Evolutionary conservation across 352 stramenopile genomes (phyloP).

Genomic region (Phytophthora vignae): DNA sequence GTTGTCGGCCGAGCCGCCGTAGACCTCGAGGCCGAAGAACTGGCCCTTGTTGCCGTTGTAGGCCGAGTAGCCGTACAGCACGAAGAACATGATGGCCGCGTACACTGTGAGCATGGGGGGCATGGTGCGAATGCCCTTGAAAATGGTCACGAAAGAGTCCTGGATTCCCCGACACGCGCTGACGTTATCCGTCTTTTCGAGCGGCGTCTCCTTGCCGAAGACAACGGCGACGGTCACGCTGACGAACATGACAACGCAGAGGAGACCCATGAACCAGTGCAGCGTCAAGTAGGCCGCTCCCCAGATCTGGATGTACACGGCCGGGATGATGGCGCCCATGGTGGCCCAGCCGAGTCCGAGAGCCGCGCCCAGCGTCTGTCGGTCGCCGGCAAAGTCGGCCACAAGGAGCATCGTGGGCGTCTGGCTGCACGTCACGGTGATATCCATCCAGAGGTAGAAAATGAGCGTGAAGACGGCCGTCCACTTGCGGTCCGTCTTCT

Average conservation of each 20-base stretch:
- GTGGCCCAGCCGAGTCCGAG: slow-evolving; percentile 40
- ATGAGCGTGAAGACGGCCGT: slow-evolving; percentile 43
- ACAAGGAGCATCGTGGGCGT: slow-evolving; percentile 44
- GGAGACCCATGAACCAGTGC: slow-evolving; percentile 47
- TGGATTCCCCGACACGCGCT: slow-evolving; percentile 25
- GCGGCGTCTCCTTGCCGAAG: slow-evolving; percentile 47
- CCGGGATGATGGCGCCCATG: slow-evolving; percentile 40
- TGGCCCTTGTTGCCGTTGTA: slow-evolving; percentile 78
- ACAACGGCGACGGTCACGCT: slow-evolving; percentile 32
- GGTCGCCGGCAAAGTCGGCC: slow-evolving; percentile 50
- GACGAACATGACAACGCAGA: slow-evolving; percentile 47
- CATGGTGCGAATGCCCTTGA: slow-evolving; percentile 48
- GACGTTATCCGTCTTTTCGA: slow-evolving; percentile 24
- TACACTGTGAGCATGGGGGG: slow-evolving; percentile 49
- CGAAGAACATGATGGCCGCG: slow-evolving; percentile 54
- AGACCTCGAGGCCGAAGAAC: slow-evolving; percentile 44
- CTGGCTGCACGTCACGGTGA: slow-evolving; percentile 50
- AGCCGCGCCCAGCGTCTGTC: slow-evolving; percentile 43
- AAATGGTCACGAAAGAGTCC: slow-evolving; percentile 47
- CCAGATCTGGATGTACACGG: slow-evolving; percentile 51
- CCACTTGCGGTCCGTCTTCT: slow-evolving; percentile 34
- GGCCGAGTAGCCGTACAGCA: slow-evolving; percentile 63
- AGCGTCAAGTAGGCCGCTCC: slow-evolving; percentile 46
- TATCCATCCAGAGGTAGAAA: slow-evolving; percentile 63
- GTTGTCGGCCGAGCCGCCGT: slow-evolving; percentile 40